Base-by-base conservation (phyloP, 306 rosid species). In the Trifolium repens region DNA sequence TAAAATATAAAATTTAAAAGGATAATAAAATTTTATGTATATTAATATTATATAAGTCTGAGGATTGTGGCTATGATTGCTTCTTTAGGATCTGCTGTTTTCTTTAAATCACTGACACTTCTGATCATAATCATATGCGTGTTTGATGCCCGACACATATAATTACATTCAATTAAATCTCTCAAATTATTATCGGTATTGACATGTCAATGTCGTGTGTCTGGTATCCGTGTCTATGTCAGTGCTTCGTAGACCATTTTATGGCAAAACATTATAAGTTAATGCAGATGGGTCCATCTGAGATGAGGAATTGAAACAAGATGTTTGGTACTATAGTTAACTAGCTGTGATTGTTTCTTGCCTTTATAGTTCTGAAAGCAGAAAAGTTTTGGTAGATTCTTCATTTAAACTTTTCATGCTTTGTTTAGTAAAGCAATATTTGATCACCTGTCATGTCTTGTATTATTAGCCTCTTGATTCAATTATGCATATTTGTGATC, bases 401-500 rank as follows among this genome's bases (percentile, higher is more conserved):
- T 76, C 76, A 10, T 71, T 73, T 30, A 64, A 74, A 77, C 79
- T 64, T 81, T 79, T 19, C 39, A 53, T 46, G 10, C 57, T 47
- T 59, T 70, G 58, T 72, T 70, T 53, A 14, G 55, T 62, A 57
- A 66, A 67, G 69, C 79, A 79, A 79, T 52, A 72, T 77, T 77
- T 82, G 76, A 74, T 72, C 69, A 53, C 82, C 80, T 80, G 84
- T 74, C 83, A 69, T 64, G 78, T 72, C 75, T 78, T 73, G 80
- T 64, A 54, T 74, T 67, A 69, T 72, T 46, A 50, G 27, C 74
- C 69, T 47, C 50, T 37, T 76, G 50, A 73, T 76, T 81, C 82
- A 83, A 79, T 84, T 78, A 72, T 55, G 75, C 77, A 82, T 78
- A 66, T 54, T 78, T 72, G 75, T 72, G 83, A 75, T 82, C 89